Base-by-base conservation (phyloP, 176 grass and related monocot genomes). In the Themeda triandra region DNA sequence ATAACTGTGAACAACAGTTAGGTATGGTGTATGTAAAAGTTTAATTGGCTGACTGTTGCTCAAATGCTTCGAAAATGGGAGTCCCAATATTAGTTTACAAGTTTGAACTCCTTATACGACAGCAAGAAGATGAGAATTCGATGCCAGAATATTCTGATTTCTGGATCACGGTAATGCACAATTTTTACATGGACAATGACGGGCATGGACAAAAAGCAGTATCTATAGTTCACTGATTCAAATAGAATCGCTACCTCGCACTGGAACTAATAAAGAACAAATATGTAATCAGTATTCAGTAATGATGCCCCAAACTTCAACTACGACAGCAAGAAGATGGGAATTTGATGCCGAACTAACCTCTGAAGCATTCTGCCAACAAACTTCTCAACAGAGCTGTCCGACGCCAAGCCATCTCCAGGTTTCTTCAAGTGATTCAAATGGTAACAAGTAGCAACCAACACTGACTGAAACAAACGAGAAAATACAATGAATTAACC, bases 281-380 rank as follows among this genome's bases (percentile, higher is more conserved):
- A 60, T 4, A 60, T 13, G n/a, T 25, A 13, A 12, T 25, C 10
- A 27, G 11, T 25, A 13, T 27, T 60, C n/a, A 60, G 58, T 24
- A 59, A 59, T 11, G 3, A 59, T 0, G 21, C 10, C n/a, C n/a
- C 23, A 60, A 90, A 77, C 10, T 70, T 90, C 89, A 79, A 93
- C 91, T 65, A 93, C 69, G 14, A 78, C 85, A 80, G 77, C 91
- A 80, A 98, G 28, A 82, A 92, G 76, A 76, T 71, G 46, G 81
- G 83, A 89, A 69, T 87, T 65, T 33, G 89, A 86, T 86, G 86
- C 73, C 84, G 84, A 75, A 92, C 77, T 85, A 95, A 90, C 76
- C 58, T 84, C 83, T 84, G 93, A 68, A 95, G 94, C 49, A 11
- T 89, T 79, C 46, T 77, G 44, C 78, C 59, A 29, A 68, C 58